Base-by-base conservation (phyloP, 116 monocot species). In the Posidonia oceanica region DNA sequence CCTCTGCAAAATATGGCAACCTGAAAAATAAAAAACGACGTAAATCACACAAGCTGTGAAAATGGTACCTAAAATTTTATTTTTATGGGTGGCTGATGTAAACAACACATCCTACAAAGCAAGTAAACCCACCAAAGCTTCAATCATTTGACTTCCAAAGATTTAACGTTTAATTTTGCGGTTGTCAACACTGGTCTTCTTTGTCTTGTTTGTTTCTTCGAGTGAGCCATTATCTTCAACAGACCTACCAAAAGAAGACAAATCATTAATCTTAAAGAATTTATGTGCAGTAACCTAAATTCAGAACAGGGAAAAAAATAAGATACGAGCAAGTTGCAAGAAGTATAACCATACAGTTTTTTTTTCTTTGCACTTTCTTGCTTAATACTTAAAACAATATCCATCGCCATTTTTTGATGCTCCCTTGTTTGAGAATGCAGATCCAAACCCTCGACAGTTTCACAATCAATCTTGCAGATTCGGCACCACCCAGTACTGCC, bases 361-460 rank as follows among this genome's bases (percentile, higher is more conserved):
- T 74, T 70, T 67, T 83, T 89, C 78, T 87, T 87, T 63, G 75
- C 76, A 82, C 72, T 76, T 3, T 87, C 80, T 64, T 81, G 76
- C 71, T 91, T 91, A 53, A 97, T 97, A 70, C 61, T 79, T 20
- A 89, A 56, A 61, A 97, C 83, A 63, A 97, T 82, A 59, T 91
- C 96, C 96, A 97, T 91, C 6, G 89, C 76, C 80, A 70, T 83
- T 57, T 87, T 86, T 70, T 97, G 91, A 75, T 97, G 96, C 36
- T 97, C 96, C 80, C 78, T 87, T 36, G 86, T 84, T 69, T 97
- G 89, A 16, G 83, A 83, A 80, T 97, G 96, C 63, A 83, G 36
- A 67, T 97, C 88, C 53, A 91, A 70, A 61, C 85, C 89, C 64
- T 91, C 96, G 15, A 78, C 82, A 29, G 83, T 91, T 57, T 84